These are phyloP conservation scores for Aspergillus pseudonomiae DNA, from an alignment of 2,329 filamentous ascomycete species.

Conservation along the genomic window DNA sequence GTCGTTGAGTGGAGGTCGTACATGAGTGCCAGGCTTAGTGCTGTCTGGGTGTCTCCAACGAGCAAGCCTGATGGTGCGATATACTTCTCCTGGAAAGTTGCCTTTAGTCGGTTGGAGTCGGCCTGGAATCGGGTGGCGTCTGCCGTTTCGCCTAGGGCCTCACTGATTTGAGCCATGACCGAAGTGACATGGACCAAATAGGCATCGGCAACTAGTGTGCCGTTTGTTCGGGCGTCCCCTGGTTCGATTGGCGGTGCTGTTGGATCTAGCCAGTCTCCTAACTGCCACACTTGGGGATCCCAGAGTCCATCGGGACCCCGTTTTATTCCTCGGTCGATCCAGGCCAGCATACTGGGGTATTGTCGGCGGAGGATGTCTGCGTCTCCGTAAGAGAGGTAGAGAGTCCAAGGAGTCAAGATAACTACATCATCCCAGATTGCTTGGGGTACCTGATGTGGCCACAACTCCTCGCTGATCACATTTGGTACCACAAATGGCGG, in stretches of 20 bases:
- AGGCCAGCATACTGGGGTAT: constrained; percentile 40
- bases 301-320: constrained; percentile 39
- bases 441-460: constrained; percentile 23
- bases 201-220: constrained; percentile 42
- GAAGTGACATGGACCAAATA: constrained; percentile 42
- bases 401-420: constrained; percentile 39
- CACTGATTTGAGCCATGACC: constrained; percentile 33
- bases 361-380: constrained; percentile 37
- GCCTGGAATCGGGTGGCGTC: constrained; percentile 26
- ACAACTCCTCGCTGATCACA: constrained; percentile 18
- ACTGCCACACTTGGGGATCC: constrained; percentile 38
- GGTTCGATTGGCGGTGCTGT: constrained; percentile 39
- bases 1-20: constrained; percentile 28
- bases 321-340: constrained; percentile 38
- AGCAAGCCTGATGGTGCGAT: constrained; percentile 33
- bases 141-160: constrained; percentile 23
- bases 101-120: constrained; percentile 21
- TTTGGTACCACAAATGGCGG: constrained; percentile 39
- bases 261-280: constrained; percentile 49
- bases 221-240: constrained; percentile 36
- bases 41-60: constrained; percentile 38
- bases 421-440: constrained; percentile 46
- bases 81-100: constrained; percentile 35
- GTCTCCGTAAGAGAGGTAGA: constrained; percentile 41
- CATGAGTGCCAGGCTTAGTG: constrained; percentile 26